Percentiles rank a stretch among this genome's conserved stretches.
Evolutionary conservation across 2,329 filamentous ascomycete species (phyloP).

Genomic region (Chrysosporium keratinophilum): DNA sequence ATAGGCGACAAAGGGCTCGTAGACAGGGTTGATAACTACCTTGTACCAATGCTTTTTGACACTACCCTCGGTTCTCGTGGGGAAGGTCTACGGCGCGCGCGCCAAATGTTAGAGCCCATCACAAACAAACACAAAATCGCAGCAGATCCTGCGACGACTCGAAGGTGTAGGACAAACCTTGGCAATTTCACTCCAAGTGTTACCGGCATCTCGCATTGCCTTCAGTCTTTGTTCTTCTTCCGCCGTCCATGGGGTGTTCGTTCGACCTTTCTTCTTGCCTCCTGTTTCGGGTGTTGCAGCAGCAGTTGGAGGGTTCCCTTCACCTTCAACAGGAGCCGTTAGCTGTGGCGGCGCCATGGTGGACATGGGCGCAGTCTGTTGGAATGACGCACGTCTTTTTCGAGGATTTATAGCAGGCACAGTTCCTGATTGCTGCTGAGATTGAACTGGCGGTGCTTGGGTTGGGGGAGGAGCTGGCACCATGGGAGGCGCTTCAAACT

Average conservation of each 20-base stretch:
- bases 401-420: slow-evolving; percentile 31
- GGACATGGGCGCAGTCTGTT: slow-evolving; percentile 26
- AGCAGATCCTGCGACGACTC: background rate
- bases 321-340: slow-evolving; percentile 23
- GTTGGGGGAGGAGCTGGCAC: slow-evolving; percentile 23
- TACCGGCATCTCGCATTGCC: slow-evolving; percentile 83
- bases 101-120: slow-evolving; percentile 16
- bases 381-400: slow-evolving; percentile 37
- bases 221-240: slow-evolving; percentile 88
- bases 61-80: slow-evolving; percentile 84
- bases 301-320: slow-evolving; percentile 24
- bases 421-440: slow-evolving; percentile 17
- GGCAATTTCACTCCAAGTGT: slow-evolving; percentile 95
- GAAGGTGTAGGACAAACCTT: slow-evolving; percentile 52
- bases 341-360: slow-evolving; percentile 29
- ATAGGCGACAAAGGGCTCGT: background rate
- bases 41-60: slow-evolving; percentile 99
- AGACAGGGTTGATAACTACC: slow-evolving; percentile 42
- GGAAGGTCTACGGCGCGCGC: slow-evolving; percentile 58
- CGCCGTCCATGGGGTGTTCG: slow-evolving; percentile 98
- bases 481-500: slow-evolving; percentile 33
- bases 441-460: slow-evolving; percentile 20
- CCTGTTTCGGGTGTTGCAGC: slow-evolving; percentile 45
- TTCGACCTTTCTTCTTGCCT: slow-evolving; percentile 72
- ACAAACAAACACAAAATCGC: background rate